These are phyloP conservation scores for Dinochytrium kinnereticum DNA, from an alignment of 371 early-diverging fungal species.

Conservation along the genomic window DNA sequence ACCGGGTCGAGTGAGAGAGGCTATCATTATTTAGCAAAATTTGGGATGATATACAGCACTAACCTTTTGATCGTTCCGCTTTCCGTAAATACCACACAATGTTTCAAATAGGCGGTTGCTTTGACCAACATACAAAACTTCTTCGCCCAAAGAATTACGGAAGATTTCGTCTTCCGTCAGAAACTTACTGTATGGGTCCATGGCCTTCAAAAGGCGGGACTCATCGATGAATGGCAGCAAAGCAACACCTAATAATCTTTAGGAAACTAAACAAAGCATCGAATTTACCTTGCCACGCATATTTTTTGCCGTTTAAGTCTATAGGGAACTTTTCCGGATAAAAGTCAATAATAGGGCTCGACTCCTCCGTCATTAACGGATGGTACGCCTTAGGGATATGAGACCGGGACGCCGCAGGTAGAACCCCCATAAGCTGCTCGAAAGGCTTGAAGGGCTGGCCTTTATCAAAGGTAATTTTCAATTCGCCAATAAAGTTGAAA, in stretches of 20 bases:
- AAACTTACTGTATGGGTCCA: conserved; percentile 68
- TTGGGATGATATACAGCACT: background rate
- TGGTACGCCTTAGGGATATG: conserved; percentile 86
- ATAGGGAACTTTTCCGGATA: conserved; percentile 92
- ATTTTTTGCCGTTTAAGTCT: conserved; percentile 98
- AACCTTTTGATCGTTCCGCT: conserved; percentile 28
- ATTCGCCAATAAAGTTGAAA: conserved; percentile 77
- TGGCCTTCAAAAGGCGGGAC: conserved; percentile 76
- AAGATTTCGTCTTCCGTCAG: conserved; percentile 75
- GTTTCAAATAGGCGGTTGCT: conserved; percentile 69
- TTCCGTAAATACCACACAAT: conserved; percentile 60
- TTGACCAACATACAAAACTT: conserved; percentile 73
- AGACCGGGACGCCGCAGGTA: conserved; percentile 85
- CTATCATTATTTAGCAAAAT: background rate
- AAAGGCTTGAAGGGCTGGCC: conserved; percentile 91
- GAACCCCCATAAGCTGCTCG: conserved; percentile 98
- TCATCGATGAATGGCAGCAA: conserved; percentile 94
- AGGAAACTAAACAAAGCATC: background rate
- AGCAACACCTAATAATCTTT: conserved; percentile 71
- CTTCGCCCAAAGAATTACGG: conserved; percentile 79
- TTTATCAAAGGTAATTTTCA: conserved; percentile 77
- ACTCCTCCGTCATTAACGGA: conserved; percentile 81
- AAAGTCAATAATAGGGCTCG: conserved; percentile 88
- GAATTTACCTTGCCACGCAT: conserved; percentile 90
- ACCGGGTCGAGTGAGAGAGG: conserved; percentile 59